Conservation (phyloP, 179 eudicot genomes). For the Heliamphora ciliata region DNA sequence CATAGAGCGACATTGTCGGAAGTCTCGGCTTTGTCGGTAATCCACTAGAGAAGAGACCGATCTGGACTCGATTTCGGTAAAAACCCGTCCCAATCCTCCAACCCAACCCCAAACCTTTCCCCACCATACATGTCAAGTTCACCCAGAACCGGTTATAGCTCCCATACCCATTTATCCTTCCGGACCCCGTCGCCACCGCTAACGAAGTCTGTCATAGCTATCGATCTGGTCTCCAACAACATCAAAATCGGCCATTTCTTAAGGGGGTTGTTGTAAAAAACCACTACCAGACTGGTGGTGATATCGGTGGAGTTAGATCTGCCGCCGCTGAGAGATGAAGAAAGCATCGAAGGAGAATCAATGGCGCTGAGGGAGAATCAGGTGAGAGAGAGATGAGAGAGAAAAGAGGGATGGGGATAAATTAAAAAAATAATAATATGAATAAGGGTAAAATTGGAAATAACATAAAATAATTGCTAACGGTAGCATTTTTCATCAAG, state of each 20-base stretch:
- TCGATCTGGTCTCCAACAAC: slow-evolving; percentile 22
- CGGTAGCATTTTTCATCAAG: too few species aligned
- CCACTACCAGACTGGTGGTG: slow-evolving; percentile 49
- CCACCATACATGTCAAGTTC: slow-evolving; percentile 12
- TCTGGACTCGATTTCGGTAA: slow-evolving; percentile 36
- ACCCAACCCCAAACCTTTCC: slow-evolving; percentile 30
- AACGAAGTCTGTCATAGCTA: too few species aligned
- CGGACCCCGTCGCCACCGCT: slow-evolving; percentile 24
- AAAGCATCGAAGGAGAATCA: slow-evolving; percentile 22
- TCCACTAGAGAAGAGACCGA: slow-evolving; percentile 43
- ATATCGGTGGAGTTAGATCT: slow-evolving; percentile 27
- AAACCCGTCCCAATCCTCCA: slow-evolving; percentile 67
- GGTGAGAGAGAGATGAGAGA: too few species aligned
- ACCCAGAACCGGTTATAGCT: slow-evolving; percentile 11
- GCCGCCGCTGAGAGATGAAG: slow-evolving; percentile 29
- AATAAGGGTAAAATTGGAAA: too few species aligned
- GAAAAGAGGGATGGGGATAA: too few species aligned
- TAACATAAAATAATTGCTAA: too few species aligned
- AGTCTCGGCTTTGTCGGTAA: slow-evolving; percentile 58
- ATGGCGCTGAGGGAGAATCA: too few species aligned
- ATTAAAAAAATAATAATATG: too few species aligned
- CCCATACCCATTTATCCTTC: slow-evolving; percentile 23
- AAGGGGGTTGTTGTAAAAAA: slow-evolving; percentile 27
- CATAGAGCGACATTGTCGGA: slow-evolving; percentile 30
- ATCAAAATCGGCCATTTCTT: slow-evolving; percentile 34